A percentile compares a stretch with the other conserved stretches of the same genome.
These are phyloP conservation scores for Podosphaera leucotricha DNA, from an alignment of 2,329 filamentous ascomycete species.

Conservation along the genomic window DNA sequence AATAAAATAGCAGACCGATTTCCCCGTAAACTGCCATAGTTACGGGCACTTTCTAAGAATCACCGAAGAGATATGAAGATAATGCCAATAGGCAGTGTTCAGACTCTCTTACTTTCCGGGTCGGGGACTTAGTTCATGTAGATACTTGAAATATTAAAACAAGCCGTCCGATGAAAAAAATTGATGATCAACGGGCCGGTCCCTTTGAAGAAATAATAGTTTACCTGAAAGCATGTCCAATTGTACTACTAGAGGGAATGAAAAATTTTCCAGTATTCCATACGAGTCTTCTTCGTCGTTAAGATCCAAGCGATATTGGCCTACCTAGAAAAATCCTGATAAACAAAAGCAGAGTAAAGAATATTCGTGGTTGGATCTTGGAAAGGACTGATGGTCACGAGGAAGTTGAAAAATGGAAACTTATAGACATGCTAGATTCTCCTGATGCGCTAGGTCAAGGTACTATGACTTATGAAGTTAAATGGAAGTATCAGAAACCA, in stretches of 20 bases:
- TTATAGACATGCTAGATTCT: neutral
- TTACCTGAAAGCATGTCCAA: neutral
- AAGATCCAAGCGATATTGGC: neutral
- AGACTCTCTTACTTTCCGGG: neutral
- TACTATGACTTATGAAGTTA: neutral
- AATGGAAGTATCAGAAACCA: neutral
- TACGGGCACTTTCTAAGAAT: neutral
- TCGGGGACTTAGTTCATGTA: neutral
- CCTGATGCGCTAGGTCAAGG: neutral
- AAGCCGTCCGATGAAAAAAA: neutral
- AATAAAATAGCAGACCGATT: neutral
- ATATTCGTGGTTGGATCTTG: neutral
- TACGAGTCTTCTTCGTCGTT: neutral
- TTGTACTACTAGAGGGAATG: neutral
- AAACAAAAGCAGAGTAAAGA: neutral
- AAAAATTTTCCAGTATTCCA: neutral
- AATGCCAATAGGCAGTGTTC: neutral
- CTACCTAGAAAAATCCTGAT: neutral
- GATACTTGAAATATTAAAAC: constrained; percentile 1
- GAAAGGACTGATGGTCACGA: neutral
- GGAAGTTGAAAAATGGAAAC: neutral
- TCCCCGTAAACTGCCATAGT: neutral
- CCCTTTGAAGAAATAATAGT: neutral
- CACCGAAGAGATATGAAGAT: neutral
- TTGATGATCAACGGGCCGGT: neutral